Conservation (phyloP, 2,329 filamentous ascomycete genomes). For the Fusarium dimerum region DNA sequence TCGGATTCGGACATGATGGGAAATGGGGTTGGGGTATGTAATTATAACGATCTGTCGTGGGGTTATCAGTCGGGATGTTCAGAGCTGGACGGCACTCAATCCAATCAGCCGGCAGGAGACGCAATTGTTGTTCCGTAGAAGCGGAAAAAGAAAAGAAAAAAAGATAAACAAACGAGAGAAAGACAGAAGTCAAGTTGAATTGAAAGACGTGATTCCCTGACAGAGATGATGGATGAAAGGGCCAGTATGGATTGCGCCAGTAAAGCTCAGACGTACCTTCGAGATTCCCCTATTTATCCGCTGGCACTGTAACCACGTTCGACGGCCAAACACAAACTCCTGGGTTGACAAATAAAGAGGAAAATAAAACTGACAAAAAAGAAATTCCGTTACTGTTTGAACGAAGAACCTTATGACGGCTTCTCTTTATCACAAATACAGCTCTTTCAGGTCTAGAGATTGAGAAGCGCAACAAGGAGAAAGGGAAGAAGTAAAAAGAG, state of each 20-base stretch:
- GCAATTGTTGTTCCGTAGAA: background rate
- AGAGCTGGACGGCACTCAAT: background rate
- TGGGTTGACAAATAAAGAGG: background rate
- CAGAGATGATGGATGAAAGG: too few species aligned
- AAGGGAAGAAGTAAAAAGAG: background rate
- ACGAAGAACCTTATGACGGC: background rate
- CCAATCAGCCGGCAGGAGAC: background rate
- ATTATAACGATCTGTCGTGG: conserved; percentile 10
- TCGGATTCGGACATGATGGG: conserved; percentile 49
- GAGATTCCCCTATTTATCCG: background rate
- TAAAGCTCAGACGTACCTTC: background rate
- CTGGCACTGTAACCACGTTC: background rate
- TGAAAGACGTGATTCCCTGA: too few species aligned
- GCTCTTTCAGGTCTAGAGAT: background rate
- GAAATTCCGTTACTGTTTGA: background rate
- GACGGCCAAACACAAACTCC: background rate
- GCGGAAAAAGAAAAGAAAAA: background rate
- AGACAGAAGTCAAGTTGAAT: background rate
- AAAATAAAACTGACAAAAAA: background rate
- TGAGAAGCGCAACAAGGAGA: background rate
- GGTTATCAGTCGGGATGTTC: background rate
- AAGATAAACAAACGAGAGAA: too few species aligned
- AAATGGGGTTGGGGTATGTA: conserved; percentile 12
- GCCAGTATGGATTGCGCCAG: background rate
- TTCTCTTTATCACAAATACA: background rate